Percentiles rank a stretch among this genome's conserved stretches.
Conservation (phyloP, 2,329 filamentous ascomycete species). For the Penicillium crustosum region DNA sequence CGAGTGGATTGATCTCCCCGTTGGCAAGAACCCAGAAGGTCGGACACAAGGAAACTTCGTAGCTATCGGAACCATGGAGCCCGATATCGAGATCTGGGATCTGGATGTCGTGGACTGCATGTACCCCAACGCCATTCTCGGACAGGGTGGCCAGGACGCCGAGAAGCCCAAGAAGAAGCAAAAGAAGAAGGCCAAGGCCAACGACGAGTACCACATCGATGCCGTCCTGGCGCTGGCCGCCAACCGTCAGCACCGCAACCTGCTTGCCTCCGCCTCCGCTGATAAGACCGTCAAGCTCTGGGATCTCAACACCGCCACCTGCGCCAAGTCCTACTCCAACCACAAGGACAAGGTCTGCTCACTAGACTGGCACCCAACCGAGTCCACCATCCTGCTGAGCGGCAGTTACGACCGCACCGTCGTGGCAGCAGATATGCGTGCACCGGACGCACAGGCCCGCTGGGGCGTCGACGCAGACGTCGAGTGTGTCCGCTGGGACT, state of each 20-base stretch:
- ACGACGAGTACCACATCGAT: constrained; percentile 91
- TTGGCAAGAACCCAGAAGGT: constrained; percentile 67
- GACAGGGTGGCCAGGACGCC: constrained; percentile 60
- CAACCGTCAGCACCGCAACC: constrained; percentile 89
- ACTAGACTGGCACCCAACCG: constrained; percentile 84
- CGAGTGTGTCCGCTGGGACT: constrained; percentile 89
- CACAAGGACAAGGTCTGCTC: constrained; percentile 99
- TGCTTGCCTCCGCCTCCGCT: constrained; percentile 90
- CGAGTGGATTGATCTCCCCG: constrained; percentile 93
- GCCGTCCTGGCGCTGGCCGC: constrained; percentile 87
- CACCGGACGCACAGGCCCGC: constrained; percentile 77
- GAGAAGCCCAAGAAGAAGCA: constrained; percentile 66
- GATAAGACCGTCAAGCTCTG: constrained; percentile 98
- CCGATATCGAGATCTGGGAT: constrained; percentile 98
- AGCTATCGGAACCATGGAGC: constrained; percentile 94
- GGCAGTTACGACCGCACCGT: constrained; percentile 94
- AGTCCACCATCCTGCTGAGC: constrained; percentile 84
- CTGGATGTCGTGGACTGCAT: constrained; percentile 94
- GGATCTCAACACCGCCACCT: constrained; percentile 89
- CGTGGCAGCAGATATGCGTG: constrained; percentile 94
- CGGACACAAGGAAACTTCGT: constrained; percentile 83
- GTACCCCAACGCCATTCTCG: constrained; percentile 95
- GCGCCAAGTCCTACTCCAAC: constrained; percentile 91
- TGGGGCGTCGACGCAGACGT: constrained; percentile 97
- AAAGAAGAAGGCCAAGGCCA: constrained; percentile 86